phyloP scores from a whole-genome alignment of 2,329 filamentous ascomycete genomes.

The Alternaria gansuensis region DNA sequence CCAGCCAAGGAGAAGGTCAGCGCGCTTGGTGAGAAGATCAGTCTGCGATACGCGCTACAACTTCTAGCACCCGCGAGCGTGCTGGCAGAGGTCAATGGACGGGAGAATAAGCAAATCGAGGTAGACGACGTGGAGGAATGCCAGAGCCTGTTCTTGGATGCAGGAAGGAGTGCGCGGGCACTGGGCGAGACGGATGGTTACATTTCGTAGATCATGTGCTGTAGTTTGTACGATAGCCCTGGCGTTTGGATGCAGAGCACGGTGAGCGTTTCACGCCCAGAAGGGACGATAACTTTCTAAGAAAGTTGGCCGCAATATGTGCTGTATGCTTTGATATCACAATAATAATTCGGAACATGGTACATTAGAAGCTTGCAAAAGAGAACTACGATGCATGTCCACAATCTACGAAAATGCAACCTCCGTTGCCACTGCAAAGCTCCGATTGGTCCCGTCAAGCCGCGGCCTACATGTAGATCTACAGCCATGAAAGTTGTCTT shows the following conservation, averaged over 20 bases:
- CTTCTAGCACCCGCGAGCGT: conserved; percentile 90
- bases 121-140: conserved; percentile 66
- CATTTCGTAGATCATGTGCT: conserved; percentile 39
- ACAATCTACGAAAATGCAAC: conserved; percentile 9
- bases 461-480: conserved; percentile 20
- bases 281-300: conserved; percentile 13
- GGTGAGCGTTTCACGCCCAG: conserved; percentile 19
- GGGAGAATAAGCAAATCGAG: conserved; percentile 58
- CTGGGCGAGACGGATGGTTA: conserved; percentile 43
- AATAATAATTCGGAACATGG: conserved; percentile 8
- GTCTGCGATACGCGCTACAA: conserved; percentile 91
- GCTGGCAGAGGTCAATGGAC: conserved; percentile 75
- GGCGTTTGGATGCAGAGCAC: conserved; percentile 23
- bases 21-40: conserved; percentile 86
- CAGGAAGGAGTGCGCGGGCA: conserved; percentile 57
- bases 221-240: conserved; percentile 24
- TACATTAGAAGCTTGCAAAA: background rate
- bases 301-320: conserved; percentile 19
- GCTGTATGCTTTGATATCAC: conserved; percentile 17
- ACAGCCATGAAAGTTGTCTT: conserved; percentile 14
- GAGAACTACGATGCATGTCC: background rate
- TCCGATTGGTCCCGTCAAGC: conserved; percentile 35
- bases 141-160: conserved; percentile 59
- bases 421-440: conserved; percentile 31
- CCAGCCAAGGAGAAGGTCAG: conserved; percentile 87